Conservation (phyloP, 805 yeast genomes). For the Ogataea dorogensis region DNA sequence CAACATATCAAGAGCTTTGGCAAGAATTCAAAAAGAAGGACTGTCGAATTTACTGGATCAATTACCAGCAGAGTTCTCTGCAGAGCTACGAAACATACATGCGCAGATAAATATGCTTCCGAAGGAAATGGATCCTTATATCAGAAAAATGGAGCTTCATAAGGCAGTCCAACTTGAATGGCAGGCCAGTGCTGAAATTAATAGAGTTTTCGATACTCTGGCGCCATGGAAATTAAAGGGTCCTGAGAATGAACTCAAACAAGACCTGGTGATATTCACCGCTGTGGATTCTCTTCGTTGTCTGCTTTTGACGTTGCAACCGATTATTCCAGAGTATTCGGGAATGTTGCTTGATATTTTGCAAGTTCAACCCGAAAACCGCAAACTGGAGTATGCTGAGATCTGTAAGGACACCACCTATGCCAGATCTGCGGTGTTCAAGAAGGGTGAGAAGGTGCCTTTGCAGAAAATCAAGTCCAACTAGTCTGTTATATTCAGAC, state of each 20-base stretch:
- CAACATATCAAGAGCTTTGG: constrained; percentile 47
- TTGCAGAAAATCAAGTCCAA: constrained; percentile 25
- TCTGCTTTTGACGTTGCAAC: constrained; percentile 61
- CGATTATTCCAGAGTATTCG: constrained; percentile 71
- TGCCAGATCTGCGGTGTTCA: constrained; percentile 46
- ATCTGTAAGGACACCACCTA: constrained; percentile 61
- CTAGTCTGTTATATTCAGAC: constrained; percentile 36
- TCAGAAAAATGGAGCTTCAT: constrained; percentile 50
- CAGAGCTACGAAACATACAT: constrained; percentile 28
- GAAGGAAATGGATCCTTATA: constrained; percentile 35
- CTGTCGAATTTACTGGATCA: constrained; percentile 27
- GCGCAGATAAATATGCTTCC: constrained; percentile 14
- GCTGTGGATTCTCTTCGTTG: constrained; percentile 74
- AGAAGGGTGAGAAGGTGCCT: constrained; percentile 35
- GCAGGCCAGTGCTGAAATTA: constrained; percentile 57
- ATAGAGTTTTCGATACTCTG: constrained; percentile 61
- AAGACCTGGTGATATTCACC: constrained; percentile 56
- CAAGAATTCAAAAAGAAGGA: constrained; percentile 20
- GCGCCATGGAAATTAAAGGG: constrained; percentile 71
- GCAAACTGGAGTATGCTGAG: constrained; percentile 44
- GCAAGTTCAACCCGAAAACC: constrained; percentile 44
- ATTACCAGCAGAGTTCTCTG: constrained; percentile 14
- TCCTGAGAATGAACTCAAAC: constrained; percentile 29
- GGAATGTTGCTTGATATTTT: constrained; percentile 57
- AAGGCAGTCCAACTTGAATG: constrained; percentile 59